Evolutionary conservation across 768 basidiomycete species (phyloP).

Genomic region (Asterophora lycoperdoides): DNA sequence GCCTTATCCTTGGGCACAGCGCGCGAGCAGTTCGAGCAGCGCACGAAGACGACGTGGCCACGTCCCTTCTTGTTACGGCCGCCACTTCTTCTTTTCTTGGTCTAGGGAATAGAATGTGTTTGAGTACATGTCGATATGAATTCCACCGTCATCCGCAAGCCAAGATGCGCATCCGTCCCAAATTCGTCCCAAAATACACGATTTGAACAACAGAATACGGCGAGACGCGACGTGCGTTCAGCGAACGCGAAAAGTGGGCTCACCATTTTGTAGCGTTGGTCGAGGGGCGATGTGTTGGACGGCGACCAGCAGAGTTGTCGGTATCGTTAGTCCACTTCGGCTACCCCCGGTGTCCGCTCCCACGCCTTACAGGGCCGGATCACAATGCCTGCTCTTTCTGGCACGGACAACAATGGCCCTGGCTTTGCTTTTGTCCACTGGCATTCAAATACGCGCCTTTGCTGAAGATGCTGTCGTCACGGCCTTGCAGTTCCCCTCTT

Average conservation of each 20-base stretch:
- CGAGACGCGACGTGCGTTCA: background rate
- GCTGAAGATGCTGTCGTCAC: conserved; percentile 8
- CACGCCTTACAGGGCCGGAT: conserved; percentile 18
- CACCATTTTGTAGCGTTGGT: conserved; percentile 40
- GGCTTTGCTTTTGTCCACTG: conserved; percentile 11
- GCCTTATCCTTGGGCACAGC: conserved; percentile 99
- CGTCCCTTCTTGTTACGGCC: conserved; percentile 99
- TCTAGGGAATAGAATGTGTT: conserved; percentile 42
- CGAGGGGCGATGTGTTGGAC: conserved; percentile 35
- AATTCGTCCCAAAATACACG: conserved; percentile 18
- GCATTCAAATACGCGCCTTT: conserved; percentile 2
- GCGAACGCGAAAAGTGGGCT: conserved; percentile 18
- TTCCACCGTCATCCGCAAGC: conserved; percentile 30
- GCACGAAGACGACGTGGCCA: conserved; percentile 90
- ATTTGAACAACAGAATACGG: conserved; percentile 10
- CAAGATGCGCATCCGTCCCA: conserved; percentile 34
- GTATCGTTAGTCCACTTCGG: conserved; percentile 24
- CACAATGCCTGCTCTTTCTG: conserved; percentile 5
- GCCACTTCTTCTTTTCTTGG: conserved; percentile 98
- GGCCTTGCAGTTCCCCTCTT: conserved; percentile 5
- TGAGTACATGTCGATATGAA: conserved; percentile 10
- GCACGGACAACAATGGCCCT: conserved; percentile 12
- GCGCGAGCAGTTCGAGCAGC: conserved; percentile 99
- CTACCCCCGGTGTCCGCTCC: conserved; percentile 23
- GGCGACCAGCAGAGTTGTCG: conserved; percentile 26